These are phyloP conservation scores for Venturia asperata DNA, from an alignment of 2,329 filamentous ascomycete genomes.

Conservation along the genomic window DNA sequence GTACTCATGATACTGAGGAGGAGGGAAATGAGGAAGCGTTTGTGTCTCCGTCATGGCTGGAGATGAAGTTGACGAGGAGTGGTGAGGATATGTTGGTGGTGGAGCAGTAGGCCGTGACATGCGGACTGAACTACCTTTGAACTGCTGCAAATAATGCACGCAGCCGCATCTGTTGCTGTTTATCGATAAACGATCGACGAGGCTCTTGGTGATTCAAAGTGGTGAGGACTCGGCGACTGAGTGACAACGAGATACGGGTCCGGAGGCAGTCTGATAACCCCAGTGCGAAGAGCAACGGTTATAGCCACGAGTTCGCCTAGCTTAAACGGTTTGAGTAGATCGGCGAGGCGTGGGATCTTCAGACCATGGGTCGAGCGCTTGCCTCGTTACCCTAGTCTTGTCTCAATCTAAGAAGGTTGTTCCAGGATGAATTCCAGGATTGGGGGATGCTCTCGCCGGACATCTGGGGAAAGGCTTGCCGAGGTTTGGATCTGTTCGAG, in stretches of 20 bases:
- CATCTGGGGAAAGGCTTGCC: constrained; percentile 14
- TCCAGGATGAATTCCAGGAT: constrained; percentile 18
- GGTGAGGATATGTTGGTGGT: constrained; percentile 37
- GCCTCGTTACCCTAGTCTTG: constrained; percentile 10
- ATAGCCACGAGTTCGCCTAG: constrained; percentile 16
- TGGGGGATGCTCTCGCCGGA: constrained; percentile 11
- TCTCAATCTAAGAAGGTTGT: constrained; percentile 14
- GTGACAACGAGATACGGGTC: constrained; percentile 4
- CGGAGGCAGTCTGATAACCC: not conserved
- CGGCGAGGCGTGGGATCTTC: constrained; percentile 16
- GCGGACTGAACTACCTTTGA: constrained; percentile 23
- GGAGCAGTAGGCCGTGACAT: constrained; percentile 36
- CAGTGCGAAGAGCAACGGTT: constrained; percentile 14
- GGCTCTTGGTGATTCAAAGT: not conserved
- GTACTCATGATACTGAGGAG: constrained; percentile 35
- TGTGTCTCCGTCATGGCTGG: constrained; percentile 42
- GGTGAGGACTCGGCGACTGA: not conserved
- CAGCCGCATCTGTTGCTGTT: constrained; percentile 4
- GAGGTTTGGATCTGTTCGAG: constrained; percentile 4
- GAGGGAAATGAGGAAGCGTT: constrained; percentile 36
- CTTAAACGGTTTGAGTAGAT: constrained; percentile 6
- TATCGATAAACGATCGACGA: not conserved
- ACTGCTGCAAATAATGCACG: constrained; percentile 13
- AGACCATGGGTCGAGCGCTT: constrained; percentile 15
- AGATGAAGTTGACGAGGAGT: constrained; percentile 29